A percentile compares a stretch with the other conserved stretches of the same genome.
Conservation (phyloP, 495 filamentous ascomycete genomes). For the Chlorociboria aeruginascens region DNA sequence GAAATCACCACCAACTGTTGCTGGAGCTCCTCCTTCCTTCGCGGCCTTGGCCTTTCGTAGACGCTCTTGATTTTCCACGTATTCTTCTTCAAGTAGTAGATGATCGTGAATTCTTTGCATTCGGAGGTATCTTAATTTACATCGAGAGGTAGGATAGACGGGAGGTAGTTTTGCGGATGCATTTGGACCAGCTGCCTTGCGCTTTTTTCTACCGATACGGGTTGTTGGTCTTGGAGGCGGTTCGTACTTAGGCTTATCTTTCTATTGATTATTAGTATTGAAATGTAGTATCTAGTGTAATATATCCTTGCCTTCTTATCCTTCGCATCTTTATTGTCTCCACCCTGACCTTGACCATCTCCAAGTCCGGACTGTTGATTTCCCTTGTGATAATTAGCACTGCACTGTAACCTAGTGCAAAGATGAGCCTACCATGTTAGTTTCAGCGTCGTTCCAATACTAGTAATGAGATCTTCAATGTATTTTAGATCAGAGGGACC, state of each 20-base stretch:
- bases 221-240: slow-evolving; percentile 94
- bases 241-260: slow-evolving; percentile 99
- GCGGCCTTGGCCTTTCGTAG: slow-evolving; percentile 78
- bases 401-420: neutral
- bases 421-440: slow-evolving; percentile 16
- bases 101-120: slow-evolving; percentile 99
- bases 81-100: slow-evolving; percentile 92
- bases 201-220: slow-evolving; percentile 96
- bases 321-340: slow-evolving; percentile 75
- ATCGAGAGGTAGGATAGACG: slow-evolving; percentile 89
- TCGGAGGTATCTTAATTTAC: slow-evolving; percentile 89
- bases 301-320: slow-evolving; percentile 70
- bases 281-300: neutral
- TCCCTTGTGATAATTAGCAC: slow-evolving; percentile 42
- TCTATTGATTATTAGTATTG: slow-evolving; percentile 40
- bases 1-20: slow-evolving; percentile 32
- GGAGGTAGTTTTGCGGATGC: slow-evolving; percentile 88
- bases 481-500: neutral
- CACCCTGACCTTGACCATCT: slow-evolving; percentile 44
- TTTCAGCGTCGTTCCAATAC: slow-evolving; percentile 1
- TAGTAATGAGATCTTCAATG: neutral
- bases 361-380: slow-evolving; percentile 85
- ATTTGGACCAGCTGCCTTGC: slow-evolving; percentile 81
- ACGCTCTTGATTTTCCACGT: slow-evolving; percentile 96
- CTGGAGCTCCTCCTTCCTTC: slow-evolving; percentile 51